Base-by-base conservation (phyloP, 2,329 filamentous ascomycete species). In the Clarireedia hainanense region DNA sequence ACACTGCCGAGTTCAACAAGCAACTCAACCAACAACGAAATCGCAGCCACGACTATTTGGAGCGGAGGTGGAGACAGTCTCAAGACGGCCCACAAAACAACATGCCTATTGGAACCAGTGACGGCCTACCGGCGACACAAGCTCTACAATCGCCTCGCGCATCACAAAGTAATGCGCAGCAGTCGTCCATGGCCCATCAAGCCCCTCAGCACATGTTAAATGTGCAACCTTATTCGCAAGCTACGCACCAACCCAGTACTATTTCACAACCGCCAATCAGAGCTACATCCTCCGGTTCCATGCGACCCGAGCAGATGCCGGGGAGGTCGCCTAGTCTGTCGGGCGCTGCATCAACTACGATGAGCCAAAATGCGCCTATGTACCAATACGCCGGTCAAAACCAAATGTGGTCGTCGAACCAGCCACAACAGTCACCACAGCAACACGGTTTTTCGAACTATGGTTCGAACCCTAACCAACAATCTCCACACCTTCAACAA, bases 1-100 rank as follows among this genome's bases (percentile, higher is more conserved):
- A 95, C 60, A 87, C 92, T 17, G 89, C 90, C 57, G 92, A 97
- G 64, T 95, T 87, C 74, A 97, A 92, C 74, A 90, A 94, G 65
- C 80, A 81, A 47, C 77, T 97, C 51, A 90, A 88, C 66, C 81
- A 88, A 64, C 87, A 91, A 70, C 86, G 92, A 57, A 83, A 84
- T 40, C 85, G 88, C 72, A 87, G 94, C 57, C 81, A 79, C 57
- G 85, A 91, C 57, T 95, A 90, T 63, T 77, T 95, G 61, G 85
- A 92, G 54, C 84, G 83, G 55, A 80, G 91, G 61, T 97, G 91
- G 88, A 82, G 86, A 61, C 81, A 88, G 59, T 86, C 88, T 10
- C 91, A 95, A 62, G 90, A 96, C 68, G 83, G 87, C 57, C 84
- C 89, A 20, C 75, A 78, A n/a, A 74, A 65, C 42, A 56, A 68